Evolutionary conservation across 106 monocot species (phyloP).

Genomic region (Amphibolis antarctica): DNA sequence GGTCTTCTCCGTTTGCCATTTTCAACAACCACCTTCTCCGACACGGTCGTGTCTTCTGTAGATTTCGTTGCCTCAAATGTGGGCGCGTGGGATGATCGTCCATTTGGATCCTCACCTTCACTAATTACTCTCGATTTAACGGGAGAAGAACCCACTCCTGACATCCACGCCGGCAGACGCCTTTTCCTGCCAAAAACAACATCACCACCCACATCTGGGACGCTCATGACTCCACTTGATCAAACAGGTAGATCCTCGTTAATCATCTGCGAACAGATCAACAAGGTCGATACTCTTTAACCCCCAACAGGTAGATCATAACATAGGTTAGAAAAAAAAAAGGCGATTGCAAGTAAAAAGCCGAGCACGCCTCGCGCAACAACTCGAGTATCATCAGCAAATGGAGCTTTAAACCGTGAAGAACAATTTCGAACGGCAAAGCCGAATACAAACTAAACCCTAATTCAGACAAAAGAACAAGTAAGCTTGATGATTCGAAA

Average conservation of each 20-base stretch:
- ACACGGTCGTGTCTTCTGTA: background rate
- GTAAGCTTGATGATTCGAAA: no score
- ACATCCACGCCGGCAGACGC: slow-evolving; percentile 4
- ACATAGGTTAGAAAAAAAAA: no score
- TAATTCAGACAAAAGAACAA: no score
- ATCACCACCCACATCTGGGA: background rate
- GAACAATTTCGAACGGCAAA: no score
- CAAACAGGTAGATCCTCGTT: background rate
- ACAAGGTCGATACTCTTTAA: no score
- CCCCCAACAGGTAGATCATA: no score
- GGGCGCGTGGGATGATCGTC: background rate
- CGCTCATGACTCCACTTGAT: background rate
- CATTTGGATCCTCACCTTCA: background rate
- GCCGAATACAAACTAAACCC: no score
- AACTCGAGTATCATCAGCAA: no score
- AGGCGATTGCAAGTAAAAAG: no score
- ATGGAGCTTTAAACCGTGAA: no score
- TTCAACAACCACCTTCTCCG: slow-evolving; percentile 1
- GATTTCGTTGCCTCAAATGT: background rate
- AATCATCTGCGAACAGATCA: background rate
- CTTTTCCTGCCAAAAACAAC: background rate
- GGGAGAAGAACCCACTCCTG: background rate
- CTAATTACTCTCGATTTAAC: background rate
- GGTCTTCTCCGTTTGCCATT: background rate
- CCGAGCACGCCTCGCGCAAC: no score